Evolutionary conservation across 2,329 filamentous ascomycete species (phyloP), one percentile per base, ranked within the genome.

Genomic region (Claviceps africana): DNA sequence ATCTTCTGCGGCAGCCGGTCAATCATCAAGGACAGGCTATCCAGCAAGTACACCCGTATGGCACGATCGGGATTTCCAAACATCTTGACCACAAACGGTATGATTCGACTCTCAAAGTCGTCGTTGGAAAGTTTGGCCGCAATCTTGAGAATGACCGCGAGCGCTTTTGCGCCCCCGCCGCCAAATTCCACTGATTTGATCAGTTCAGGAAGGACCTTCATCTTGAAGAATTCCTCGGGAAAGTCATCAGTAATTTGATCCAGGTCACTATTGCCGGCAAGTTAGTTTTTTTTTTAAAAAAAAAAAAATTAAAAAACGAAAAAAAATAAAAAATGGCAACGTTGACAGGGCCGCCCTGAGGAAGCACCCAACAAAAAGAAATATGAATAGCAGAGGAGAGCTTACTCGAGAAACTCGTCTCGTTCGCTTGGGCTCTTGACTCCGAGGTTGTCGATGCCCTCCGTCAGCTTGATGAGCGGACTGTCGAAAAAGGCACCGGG

Each of bases 141-240:
- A 59, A 98, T 96, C 63, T 95, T 95, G 73, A 97, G 82, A 42
- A 95, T 87, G 1, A 95, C 82, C 1, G 77, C 72, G 54, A 98
- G 86, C 0, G 95, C 90, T 63, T 95, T 94, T 0, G 91, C 87
- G 0, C 93, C 93, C 30, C 93, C 93, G 11, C 91, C 93, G 8
- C 93, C 93, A 66, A 96, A 98, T 62, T 98, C 93, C n/a, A 97
- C 89, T 0, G 90, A 95, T 64, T 97, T 98, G n/a, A 98, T 76
- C 31, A 98, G 73, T 64, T 98, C 93, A 0, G 93, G 93, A 9
- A 98, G 75, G 3, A 98, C 82, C 63, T 97, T 98, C 77, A 95
- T 86, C 65, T 94, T 95, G 75, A 97, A 95, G 67, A 95, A 98
- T 54, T 97, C 93, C 63, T 96, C 91, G 0, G 93, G 93, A 56